These are phyloP conservation scores for Plectranthus barbatus DNA, from an alignment of 257 asterid genomes.

Conservation along the genomic window DNA sequence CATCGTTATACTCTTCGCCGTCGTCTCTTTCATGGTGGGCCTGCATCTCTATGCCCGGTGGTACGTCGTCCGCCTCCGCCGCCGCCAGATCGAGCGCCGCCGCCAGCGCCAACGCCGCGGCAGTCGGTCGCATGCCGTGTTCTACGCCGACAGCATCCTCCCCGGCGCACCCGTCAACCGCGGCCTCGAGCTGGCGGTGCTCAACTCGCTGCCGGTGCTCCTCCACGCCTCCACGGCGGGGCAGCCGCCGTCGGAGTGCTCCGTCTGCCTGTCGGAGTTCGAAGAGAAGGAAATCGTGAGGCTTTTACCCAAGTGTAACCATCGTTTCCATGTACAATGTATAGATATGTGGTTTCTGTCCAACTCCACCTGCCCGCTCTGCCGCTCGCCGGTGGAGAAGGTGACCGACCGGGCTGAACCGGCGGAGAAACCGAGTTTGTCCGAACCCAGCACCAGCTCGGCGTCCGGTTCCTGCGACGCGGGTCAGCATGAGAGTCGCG, in stretches of 20 bases:
- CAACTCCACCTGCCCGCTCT: constrained; percentile 78
- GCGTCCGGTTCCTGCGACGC: constrained; percentile 3
- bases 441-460: constrained; percentile 39
- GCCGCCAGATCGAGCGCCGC: constrained; percentile 44
- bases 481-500: constrained; percentile 13
- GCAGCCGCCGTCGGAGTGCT: constrained; percentile 44
- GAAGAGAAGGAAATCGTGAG: constrained; percentile 58
- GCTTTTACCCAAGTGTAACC: constrained; percentile 58
- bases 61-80: constrained; percentile 48
- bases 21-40: constrained; percentile 47
- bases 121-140: constrained; percentile 38
- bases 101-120: constrained; percentile 38
- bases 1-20: constrained; percentile 42
- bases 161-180: constrained; percentile 22
- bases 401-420: constrained; percentile 12
- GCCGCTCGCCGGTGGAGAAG: constrained; percentile 63
- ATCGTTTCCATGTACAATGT: constrained; percentile 61
- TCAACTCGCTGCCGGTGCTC: constrained; percentile 49
- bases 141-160: constrained; percentile 30
- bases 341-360: constrained; percentile 85
- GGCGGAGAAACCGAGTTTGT: constrained; percentile 7
- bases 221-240: constrained; percentile 28
- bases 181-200: constrained; percentile 56
- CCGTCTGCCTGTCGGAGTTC: constrained; percentile 73
- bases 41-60: constrained; percentile 58